Evolutionary conservation across 1,139 yeast genomes (phyloP).

Genomic region (Hanseniaspora gamundiae): DNA sequence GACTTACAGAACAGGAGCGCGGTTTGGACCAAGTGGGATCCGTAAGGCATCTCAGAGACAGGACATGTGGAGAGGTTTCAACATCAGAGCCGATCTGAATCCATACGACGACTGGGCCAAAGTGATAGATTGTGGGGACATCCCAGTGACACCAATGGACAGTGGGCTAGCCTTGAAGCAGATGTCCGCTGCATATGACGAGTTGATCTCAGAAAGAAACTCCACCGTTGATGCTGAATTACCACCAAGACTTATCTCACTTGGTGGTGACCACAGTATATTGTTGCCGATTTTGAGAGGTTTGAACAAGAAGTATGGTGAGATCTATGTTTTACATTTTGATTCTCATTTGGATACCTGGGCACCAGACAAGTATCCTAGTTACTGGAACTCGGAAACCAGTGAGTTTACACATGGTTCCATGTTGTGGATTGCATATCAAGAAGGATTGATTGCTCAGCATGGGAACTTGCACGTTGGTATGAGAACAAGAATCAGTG

Average conservation of each 20-base stretch:
- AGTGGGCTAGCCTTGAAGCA: slow-evolving; percentile 57
- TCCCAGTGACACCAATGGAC: slow-evolving; percentile 75
- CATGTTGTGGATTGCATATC: slow-evolving; percentile 66
- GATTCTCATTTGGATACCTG: slow-evolving; percentile 76
- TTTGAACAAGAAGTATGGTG: slow-evolving; percentile 46
- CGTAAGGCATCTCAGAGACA: slow-evolving; percentile 67
- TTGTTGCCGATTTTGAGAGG: slow-evolving; percentile 61
- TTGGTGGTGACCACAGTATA: slow-evolving; percentile 74
- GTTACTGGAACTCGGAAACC: slow-evolving; percentile 58
- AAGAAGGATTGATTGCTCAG: slow-evolving; percentile 49
- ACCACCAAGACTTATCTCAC: slow-evolving; percentile 51
- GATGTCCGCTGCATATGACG: slow-evolving; percentile 58
- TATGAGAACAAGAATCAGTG: slow-evolving; percentile 49
- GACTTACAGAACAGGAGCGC: slow-evolving; percentile 62
- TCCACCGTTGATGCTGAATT: slow-evolving; percentile 9
- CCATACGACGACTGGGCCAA: slow-evolving; percentile 61
- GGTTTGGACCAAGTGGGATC: slow-evolving; percentile 72
- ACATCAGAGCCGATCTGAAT: slow-evolving; percentile 48
- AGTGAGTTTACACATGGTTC: slow-evolving; percentile 65
- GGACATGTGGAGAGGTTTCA: slow-evolving; percentile 52
- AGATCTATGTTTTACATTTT: slow-evolving; percentile 59
- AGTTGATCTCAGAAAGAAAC: slow-evolving; percentile 31
- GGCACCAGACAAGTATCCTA: slow-evolving; percentile 55
- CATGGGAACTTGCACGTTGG: slow-evolving; percentile 58
- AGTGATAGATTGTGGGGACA: slow-evolving; percentile 65